Evolutionary conservation across 208 protist species (phyloP), one percentile per base, ranked within the genome.

Genomic region (Balamuthia mandrillaris): DNA sequence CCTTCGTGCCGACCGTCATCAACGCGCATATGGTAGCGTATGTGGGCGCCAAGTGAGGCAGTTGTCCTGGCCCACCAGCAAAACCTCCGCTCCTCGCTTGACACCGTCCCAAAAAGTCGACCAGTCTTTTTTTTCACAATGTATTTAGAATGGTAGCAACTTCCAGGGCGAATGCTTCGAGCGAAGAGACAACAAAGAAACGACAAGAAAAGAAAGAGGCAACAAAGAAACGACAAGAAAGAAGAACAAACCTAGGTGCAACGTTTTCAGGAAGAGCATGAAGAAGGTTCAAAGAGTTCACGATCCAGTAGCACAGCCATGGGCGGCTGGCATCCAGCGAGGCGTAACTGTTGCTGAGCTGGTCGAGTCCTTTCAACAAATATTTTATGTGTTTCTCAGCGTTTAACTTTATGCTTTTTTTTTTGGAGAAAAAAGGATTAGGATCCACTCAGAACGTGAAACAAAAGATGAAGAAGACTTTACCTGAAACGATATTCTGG

Each of bases 11-110:
- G 42, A 95, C 54, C 10, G 83, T 74, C 12, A 61, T 47, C 1
- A 96, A 81, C 39, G 93, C 77, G 54, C 83, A 89, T 12, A 95
- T 75, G 14, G 93, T 86, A 0, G 94, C 95, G 77, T 95, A 96
- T 3, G 94, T 96, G 21, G 94, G 90, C 1, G 94, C 94, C 2
- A 96, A 61, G 85, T 96, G 94, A 14, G 91, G 49, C 21, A 90
- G 37, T 86, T 96, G 94, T 33, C 83, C 78, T 4, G 90, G 92
- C 14, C 93, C 93, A 44, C 94, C 94, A 37, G 83, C 89, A 42
- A 95, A 96, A 14, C 94, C 94, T 35, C 94, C 94, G 42, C 21
- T 68, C 24, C 41, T 10, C 24, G 86, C 33, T 58, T 94, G 89
- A 45, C 89, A 94, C 27, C 72, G 51, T 45, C 16, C 77, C 31